Conservation (phyloP, 2,329 filamentous ascomycete species). For the Emmonsiellopsis sp. region DNA sequence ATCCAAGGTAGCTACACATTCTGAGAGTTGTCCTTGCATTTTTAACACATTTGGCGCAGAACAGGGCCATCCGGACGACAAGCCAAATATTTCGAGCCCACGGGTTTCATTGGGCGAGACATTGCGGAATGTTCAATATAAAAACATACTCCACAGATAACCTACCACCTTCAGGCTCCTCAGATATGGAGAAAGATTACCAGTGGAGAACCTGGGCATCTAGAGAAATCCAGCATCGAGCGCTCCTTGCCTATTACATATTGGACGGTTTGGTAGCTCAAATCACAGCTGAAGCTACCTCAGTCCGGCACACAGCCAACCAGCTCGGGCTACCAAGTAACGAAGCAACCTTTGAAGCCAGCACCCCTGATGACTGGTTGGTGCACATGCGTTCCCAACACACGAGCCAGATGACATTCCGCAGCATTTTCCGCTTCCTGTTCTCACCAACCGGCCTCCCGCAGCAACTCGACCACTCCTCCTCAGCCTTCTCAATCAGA, state of each 20-base stretch:
- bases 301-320: constrained; percentile 35
- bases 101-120: constrained; percentile 37
- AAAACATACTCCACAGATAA: constrained; percentile 23
- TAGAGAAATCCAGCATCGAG: constrained; percentile 36
- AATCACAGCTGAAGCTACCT: constrained; percentile 34
- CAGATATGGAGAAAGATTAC: constrained; percentile 27
- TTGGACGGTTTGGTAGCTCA: constrained; percentile 37
- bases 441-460: constrained; percentile 26
- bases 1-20: constrained; percentile 22
- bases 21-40: not conserved
- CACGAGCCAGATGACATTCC: constrained; percentile 28
- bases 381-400: constrained; percentile 24
- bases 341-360: constrained; percentile 33
- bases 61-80: constrained; percentile 33
- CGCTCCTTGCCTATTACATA: constrained; percentile 36
- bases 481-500: constrained; percentile 33
- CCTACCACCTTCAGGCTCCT: constrained; percentile 25
- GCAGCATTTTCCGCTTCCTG: constrained; percentile 30
- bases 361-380: constrained; percentile 33
- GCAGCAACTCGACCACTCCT: constrained; percentile 20
- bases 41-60: constrained; percentile 15
- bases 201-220: constrained; percentile 36
- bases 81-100: constrained; percentile 37
- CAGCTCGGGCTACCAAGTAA: constrained; percentile 30
- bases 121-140: constrained; percentile 35